Base-by-base conservation (phyloP, 148 eudicot genomes). In the Cornus kousa region DNA sequence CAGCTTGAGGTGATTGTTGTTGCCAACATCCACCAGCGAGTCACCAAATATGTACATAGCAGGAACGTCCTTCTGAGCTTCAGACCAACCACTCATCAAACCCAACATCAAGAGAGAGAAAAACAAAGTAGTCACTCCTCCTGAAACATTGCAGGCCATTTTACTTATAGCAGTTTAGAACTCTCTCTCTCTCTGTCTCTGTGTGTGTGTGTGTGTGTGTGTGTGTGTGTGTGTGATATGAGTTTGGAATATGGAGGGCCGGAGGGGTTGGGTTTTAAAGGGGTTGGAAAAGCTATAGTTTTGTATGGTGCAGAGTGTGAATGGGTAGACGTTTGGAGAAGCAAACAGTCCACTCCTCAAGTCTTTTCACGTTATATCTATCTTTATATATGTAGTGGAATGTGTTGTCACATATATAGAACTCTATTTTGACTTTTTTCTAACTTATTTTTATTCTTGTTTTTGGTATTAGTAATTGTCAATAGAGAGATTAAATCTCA, bases 11-110 rank as follows among this genome's bases (percentile, higher is more conserved):
- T 90, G 71, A 75, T 95, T 91, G 78, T 95, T 95, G 82, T 95
- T 95, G 22, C 97, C 98, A 3, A 91, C 97, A 40, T 95, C 98
- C 9, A 88, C 91, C 9, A 95, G 77, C 16, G 98, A 95, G 80
- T 95, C 98, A 14, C 98, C 98, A 77, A 95, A 93, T 81, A 93
- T 83, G 73, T 88, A 95, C 73, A 93, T 33, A 1, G 92, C 97
- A 33, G 97, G 93, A 20, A 82, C 92, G 16, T 79, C 91, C 20
- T 79, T 69, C 50, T 87, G 83, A 7, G 79, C 87, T 40, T 67
- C 78, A 3, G 70, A 64, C 5, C 69, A 50, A n/a, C n/a, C 5
- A 23, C 17, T 16, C 3, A 81, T 76, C 59, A 66, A 67, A 68
- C 33, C 60, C 31, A 46, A 35, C 70, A 72, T 62, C 5, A 72